phyloP scores from a whole-genome alignment of 495 filamentous ascomycete genomes.

The Penicillium egyptiacum region DNA sequence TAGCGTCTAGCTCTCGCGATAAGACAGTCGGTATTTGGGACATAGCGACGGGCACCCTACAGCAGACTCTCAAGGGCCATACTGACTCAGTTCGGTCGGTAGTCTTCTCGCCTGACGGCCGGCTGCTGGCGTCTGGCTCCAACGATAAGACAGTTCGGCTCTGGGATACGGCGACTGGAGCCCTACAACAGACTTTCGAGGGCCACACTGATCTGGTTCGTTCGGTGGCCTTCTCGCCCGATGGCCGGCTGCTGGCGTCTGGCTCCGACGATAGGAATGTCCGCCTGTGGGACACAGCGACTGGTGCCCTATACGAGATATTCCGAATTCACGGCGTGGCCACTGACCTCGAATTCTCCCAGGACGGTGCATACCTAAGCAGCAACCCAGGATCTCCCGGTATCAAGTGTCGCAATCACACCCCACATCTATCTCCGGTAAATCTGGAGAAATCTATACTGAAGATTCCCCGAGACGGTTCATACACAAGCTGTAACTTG shows the following conservation, averaged over 20 bases:
- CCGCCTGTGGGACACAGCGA: too few species aligned
- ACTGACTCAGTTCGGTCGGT: background rate
- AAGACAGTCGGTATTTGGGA: constrained; percentile 31
- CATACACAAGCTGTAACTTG: too few species aligned
- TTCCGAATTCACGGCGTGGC: too few species aligned
- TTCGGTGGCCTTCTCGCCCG: constrained; percentile 24
- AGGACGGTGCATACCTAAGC: too few species aligned
- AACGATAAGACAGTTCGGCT: background rate
- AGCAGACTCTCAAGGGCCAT: background rate
- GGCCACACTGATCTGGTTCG: constrained; percentile 19
- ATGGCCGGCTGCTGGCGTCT: constrained; percentile 18
- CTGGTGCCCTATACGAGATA: too few species aligned
- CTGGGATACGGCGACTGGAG: background rate
- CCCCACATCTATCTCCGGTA: too few species aligned
- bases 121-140: background rate
- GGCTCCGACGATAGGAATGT: constrained; percentile 11
- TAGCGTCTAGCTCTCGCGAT: constrained; percentile 19
- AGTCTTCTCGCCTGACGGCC: background rate
- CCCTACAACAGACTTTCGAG: constrained; percentile 13
- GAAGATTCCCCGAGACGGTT: too few species aligned
- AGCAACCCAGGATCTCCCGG: too few species aligned
- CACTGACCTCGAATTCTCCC: too few species aligned
- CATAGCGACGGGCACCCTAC: background rate
- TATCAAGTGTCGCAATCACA: too few species aligned
- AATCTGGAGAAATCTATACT: too few species aligned